Conservation (phyloP, 2,329 filamentous ascomycete genomes). For the Penicillium sp. region DNA sequence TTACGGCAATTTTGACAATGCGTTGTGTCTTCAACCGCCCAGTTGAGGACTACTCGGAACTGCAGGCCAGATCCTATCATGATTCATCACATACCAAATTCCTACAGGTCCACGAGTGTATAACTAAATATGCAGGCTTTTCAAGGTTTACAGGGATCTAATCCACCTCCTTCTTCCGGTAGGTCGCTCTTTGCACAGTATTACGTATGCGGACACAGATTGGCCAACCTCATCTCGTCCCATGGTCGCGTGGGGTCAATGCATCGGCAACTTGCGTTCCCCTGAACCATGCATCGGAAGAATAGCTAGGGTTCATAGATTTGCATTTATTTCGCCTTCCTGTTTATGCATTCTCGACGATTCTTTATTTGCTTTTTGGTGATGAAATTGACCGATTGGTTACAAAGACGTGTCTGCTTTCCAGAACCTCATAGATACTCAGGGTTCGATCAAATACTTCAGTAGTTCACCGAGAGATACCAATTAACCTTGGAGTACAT, state of each 20-base stretch:
- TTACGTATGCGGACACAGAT: background rate
- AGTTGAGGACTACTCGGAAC: background rate
- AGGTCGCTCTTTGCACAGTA: background rate
- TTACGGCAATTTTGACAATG: background rate
- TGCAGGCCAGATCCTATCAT: background rate
- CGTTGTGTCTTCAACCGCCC: background rate
- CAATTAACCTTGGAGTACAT: background rate
- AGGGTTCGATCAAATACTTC: background rate
- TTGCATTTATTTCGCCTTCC: too few relatives aligned
- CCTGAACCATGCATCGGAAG: constrained; percentile 5
- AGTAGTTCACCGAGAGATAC: background rate
- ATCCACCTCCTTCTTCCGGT: background rate
- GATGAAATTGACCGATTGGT: background rate
- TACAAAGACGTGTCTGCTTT: background rate
- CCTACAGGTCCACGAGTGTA: background rate
- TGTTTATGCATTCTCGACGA: background rate
- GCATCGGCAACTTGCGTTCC: constrained; percentile 1
- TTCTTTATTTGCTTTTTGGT: background rate
- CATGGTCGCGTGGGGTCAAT: constrained; percentile 7
- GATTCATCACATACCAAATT: background rate
- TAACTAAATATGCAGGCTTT: background rate
- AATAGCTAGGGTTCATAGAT: background rate
- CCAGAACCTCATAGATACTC: background rate
- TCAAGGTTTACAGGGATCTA: background rate
- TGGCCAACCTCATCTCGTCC: constrained; percentile 4